Percentiles rank a stretch among this genome's conserved stretches.
phyloP scores from a whole-genome alignment of 345 rosid species.

The Anastatica hierochuntica region DNA sequence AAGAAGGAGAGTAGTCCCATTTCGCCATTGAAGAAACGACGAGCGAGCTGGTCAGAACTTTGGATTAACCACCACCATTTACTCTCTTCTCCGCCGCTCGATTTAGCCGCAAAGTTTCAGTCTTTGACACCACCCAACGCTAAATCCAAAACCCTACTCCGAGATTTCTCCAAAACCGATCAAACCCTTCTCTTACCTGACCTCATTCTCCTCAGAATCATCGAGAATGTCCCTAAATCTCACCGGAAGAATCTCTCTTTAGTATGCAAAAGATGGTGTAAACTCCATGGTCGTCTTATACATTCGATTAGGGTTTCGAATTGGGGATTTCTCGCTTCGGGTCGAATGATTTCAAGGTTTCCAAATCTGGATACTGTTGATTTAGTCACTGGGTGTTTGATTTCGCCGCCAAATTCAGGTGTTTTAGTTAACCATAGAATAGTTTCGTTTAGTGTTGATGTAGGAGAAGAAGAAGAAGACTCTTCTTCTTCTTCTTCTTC shows the following conservation, averaged over 20 bases:
- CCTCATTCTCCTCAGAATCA: slow-evolving; percentile 57
- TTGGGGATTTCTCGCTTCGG: slow-evolving; percentile 67
- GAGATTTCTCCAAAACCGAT: slow-evolving; percentile 40
- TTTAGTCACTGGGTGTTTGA: slow-evolving; percentile 43
- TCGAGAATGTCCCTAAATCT: slow-evolving; percentile 44
- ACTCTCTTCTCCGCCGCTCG: slow-evolving; percentile 29
- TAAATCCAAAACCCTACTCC: slow-evolving; percentile 37
- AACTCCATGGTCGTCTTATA: slow-evolving; percentile 68
- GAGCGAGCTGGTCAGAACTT: slow-evolving; percentile 49
- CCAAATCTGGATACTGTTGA: slow-evolving; percentile 62
- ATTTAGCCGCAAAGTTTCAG: slow-evolving; percentile 48
- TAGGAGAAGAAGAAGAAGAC: too few relatives aligned
- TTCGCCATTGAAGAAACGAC: slow-evolving; percentile 40
- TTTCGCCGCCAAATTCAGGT: slow-evolving; percentile 43
- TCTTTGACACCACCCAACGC: slow-evolving; percentile 33
- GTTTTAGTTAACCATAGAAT: slow-evolving; percentile 40
- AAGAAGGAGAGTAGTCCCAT: slow-evolving; percentile 34
- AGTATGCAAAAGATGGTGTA: slow-evolving; percentile 86
- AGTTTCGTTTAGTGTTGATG: slow-evolving; percentile 39
- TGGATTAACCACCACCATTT: slow-evolving; percentile 37
- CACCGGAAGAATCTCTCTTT: slow-evolving; percentile 45
- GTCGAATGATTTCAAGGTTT: slow-evolving; percentile 49
- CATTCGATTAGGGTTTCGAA: slow-evolving; percentile 50
- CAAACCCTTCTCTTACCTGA: slow-evolving; percentile 64
- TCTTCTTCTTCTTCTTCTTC: too few relatives aligned